Evolutionary conservation across 176 grass and related monocot species (phyloP), one percentile per base, ranked within the genome.

Genomic region (Guadua angustifolia): DNA sequence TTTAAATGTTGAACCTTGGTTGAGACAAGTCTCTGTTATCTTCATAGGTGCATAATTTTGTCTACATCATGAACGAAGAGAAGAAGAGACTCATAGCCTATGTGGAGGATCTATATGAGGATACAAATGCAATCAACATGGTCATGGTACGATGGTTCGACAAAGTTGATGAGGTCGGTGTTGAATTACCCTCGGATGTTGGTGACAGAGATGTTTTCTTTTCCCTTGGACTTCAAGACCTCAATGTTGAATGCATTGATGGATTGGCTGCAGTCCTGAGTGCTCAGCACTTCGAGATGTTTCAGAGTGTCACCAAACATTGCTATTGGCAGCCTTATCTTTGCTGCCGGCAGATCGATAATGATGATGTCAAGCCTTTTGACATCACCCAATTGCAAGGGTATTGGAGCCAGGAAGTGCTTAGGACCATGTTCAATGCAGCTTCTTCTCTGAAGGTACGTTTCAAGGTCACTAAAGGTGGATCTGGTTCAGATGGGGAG

Each of bases 231-330:
- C 61, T 89, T 86, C 95, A 98, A 91, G 91, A 98, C 75, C 86
- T 98, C 79, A 95, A 85, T 63, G 89, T 98, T 69, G 95, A 95
- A 86, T 98, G 95, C 87, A 98, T 98, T 67, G 93, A 98, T 82
- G 95, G 95, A 66, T 88, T 98, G 81, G 90, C 93, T 77, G 81
- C 88, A 66, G 89, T 98, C 58, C 83, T 98, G 45, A 95, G 85
- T 84, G 49, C 84, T 69, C 83, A 91, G n/a, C 95, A 98, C 82
- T 98, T 88, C 10, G 89, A 95, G 69, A 92, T 91, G 79, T 98
- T 95, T 79, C 86, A 78, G 81, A 82, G 62, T 69, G 18, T 65
- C 35, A 74, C 40, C n/a, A 90, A 36, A 76, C 78, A 24, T 52
- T 55, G 61, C 53, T 64, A 62, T 61, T 92, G 87, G 86, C 82